Conservation (phyloP, 2,329 filamentous ascomycete genomes). For the Didymella pomorum region DNA sequence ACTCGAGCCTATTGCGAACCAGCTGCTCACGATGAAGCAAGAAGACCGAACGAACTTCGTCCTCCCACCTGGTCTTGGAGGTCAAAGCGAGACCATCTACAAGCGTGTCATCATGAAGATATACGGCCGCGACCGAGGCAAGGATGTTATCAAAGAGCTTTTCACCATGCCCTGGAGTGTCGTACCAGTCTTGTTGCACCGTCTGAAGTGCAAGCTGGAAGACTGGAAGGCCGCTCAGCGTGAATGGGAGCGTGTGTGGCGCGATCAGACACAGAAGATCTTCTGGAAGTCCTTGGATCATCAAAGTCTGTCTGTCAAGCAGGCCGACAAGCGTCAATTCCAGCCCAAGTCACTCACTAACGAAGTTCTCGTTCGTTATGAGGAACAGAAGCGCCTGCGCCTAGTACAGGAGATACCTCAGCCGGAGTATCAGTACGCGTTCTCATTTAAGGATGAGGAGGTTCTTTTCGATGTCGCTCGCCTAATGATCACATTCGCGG, state of each 20-base stretch:
- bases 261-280: constrained; percentile 90
- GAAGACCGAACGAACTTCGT: constrained; percentile 78
- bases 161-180: constrained; percentile 85
- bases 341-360: constrained; percentile 89
- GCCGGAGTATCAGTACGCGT: constrained; percentile 76
- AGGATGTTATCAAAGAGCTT: constrained; percentile 85
- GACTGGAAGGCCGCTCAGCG: constrained; percentile 97
- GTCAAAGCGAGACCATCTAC: constrained; percentile 95
- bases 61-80: constrained; percentile 83
- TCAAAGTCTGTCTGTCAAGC: constrained; percentile 89
- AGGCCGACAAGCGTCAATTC: constrained; percentile 88
- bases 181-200: constrained; percentile 84
- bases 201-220: constrained; percentile 94
- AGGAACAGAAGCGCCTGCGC: constrained; percentile 82
- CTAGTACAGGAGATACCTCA: constrained; percentile 66
- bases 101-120: constrained; percentile 98
- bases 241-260: constrained; percentile 99
- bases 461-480: constrained; percentile 61
- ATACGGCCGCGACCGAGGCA: constrained; percentile 84
- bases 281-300: constrained; percentile 97
- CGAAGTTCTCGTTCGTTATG: constrained; percentile 89
- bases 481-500: constrained; percentile 55
- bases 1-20: constrained; percentile 90
- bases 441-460: constrained; percentile 68
- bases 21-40: constrained; percentile 78